Conservation (phyloP, 164 flowering plant genomes). For the Umbellularia californica region DNA sequence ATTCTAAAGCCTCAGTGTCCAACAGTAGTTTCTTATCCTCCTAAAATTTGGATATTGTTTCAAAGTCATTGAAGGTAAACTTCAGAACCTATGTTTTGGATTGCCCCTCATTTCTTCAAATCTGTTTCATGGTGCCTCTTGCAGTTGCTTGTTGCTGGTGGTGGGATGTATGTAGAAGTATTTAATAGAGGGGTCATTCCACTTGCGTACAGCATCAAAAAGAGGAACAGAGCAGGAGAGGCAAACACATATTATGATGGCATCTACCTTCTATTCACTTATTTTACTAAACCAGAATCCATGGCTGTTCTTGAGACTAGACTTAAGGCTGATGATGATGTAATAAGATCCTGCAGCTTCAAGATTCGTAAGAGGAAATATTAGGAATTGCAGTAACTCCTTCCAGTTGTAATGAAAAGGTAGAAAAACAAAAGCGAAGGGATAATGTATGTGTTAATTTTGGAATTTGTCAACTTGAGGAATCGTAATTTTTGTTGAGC, state of each 20-base stretch:
- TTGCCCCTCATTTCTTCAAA: neutral
- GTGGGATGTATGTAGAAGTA: constrained; percentile 94
- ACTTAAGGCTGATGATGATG: constrained; percentile 59
- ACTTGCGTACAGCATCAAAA: constrained; percentile 77
- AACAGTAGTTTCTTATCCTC: too few relatives aligned
- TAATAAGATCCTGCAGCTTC: constrained; percentile 72
- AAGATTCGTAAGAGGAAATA: constrained; percentile 71
- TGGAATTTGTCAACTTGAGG: neutral
- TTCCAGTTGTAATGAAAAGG: neutral
- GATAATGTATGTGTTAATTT: neutral
- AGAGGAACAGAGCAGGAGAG: constrained; percentile 88
- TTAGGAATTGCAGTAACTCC: constrained; percentile 6
- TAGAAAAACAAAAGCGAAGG: neutral
- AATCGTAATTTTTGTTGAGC: neutral
- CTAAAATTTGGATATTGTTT: too few relatives aligned
- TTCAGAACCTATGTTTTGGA: neutral
- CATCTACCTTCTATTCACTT: constrained; percentile 87
- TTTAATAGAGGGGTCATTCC: constrained; percentile 96
- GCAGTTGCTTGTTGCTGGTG: constrained; percentile 94
- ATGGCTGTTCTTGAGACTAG: constrained; percentile 45
- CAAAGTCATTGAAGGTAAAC: neutral
- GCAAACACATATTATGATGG: constrained; percentile 89
- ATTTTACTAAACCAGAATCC: constrained; percentile 64
- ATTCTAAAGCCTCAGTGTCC: neutral
- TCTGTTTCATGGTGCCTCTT: constrained; percentile 6